Evolutionary conservation across 129 eudicot genomes (phyloP), one percentile per base, ranked within the genome.

Genomic region (Solidago caesia): DNA sequence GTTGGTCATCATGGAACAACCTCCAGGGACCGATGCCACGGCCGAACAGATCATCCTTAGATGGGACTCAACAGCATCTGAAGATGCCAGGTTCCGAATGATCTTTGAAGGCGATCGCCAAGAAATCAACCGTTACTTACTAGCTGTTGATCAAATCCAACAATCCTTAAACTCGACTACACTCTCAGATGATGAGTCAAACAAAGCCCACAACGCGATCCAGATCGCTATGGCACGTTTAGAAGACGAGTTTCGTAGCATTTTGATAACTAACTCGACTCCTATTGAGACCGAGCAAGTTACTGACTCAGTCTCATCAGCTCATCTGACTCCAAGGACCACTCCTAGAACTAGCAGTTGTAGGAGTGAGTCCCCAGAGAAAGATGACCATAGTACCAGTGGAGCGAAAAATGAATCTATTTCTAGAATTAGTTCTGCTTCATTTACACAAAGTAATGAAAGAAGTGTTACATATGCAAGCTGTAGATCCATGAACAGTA

Each of bases 201-300:
- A 41, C 53, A 83, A 81, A 41, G 74, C 82, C 67, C 76, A 65
- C 69, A 84, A 68, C 77, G 77, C 90, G 53, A 81, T 91, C 80
- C 92, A 86, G 89, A 91, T 86, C 82, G 96, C 97, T 57, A 91
- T 91, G 97, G 90, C 97, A 77, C 80, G 96, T 14, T 81, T 91
- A 9, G 96, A 91, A 65, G 97, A 88, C 71, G 95, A 88, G 87
- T 91, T 91, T 56, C 89, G 95, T 11, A 82, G 67, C 21, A 84
- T 91, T 29, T 77, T 91, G 4, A 62, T 91, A 0, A 56, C 88
- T 0, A 80, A 82, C 52, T 78, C 95, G 3, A 58, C 73, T 63
- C 90, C 95, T 0, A 82, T 86, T 58, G 90, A 91, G 39, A 69
- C 87, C 6, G 91, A 90, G 2, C 74, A 85, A 8, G 78, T 84